Percentiles rank a stretch among this genome's conserved stretches.
Evolutionary conservation across 139 green algal genomes (phyloP).

Genomic region (Tetradesmus lagerheimii): DNA sequence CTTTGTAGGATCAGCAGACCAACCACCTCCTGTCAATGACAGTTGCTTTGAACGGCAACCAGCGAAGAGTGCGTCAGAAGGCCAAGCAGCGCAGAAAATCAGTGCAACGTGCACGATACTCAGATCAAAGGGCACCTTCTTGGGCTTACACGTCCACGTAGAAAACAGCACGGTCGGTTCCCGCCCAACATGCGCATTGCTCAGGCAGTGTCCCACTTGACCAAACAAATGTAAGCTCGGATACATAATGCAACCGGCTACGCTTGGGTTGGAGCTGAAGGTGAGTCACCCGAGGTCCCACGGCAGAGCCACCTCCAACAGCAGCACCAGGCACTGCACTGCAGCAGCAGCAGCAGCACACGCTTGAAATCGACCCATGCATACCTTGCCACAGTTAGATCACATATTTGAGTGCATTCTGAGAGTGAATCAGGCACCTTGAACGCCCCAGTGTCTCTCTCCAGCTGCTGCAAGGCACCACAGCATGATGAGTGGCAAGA

Average conservation of each 20-base stretch:
- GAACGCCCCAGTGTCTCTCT: too few relatives aligned
- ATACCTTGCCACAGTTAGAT: too few relatives aligned
- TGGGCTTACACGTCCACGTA: neutral
- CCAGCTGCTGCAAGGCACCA: too few relatives aligned
- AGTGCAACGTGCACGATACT: too few relatives aligned
- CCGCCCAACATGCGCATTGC: neutral
- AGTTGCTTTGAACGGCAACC: neutral
- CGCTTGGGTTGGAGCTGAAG: slow-evolving; percentile 44
- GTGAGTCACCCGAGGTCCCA: neutral
- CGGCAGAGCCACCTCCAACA: neutral
- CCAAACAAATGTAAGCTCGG: neutral
- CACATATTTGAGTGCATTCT: too few relatives aligned
- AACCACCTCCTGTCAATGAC: neutral
- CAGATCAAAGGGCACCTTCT: too few relatives aligned
- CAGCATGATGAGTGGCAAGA: too few relatives aligned
- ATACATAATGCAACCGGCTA: neutral
- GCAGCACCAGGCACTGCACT: neutral
- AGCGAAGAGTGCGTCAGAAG: too few relatives aligned
- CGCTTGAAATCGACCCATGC: too few relatives aligned
- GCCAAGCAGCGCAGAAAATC: too few relatives aligned
- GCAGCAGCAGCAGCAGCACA: slow-evolving; percentile 7
- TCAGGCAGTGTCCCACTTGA: neutral
- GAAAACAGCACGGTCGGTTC: neutral
- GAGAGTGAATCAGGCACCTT: too few relatives aligned
- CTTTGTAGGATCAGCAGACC: neutral